Percentiles rank a stretch among this genome's conserved stretches.
These are phyloP conservation scores for Neofusicoccum ribis DNA, from an alignment of 2,329 filamentous ascomycete genomes.

Conservation along the genomic window DNA sequence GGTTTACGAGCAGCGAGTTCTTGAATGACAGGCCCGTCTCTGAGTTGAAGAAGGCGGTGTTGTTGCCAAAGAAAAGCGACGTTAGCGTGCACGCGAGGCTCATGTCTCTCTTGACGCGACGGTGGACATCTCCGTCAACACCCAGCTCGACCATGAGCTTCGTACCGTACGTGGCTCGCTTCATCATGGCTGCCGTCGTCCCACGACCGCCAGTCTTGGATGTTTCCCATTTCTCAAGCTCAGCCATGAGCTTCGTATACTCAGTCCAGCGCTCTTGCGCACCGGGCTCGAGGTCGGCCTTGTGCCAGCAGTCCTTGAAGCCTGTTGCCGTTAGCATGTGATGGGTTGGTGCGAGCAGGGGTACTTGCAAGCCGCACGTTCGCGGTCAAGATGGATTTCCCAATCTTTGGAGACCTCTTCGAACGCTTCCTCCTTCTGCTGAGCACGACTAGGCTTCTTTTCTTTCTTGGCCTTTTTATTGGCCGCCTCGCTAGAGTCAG, in stretches of 20 bases:
- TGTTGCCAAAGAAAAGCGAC: slow-evolving; percentile 40
- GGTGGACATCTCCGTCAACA: slow-evolving; percentile 32
- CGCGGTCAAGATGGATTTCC: slow-evolving; percentile 33
- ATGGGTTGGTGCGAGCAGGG: background rate
- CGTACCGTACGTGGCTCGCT: slow-evolving; percentile 12
- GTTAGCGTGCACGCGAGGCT: slow-evolving; percentile 37
- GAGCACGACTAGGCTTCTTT: background rate
- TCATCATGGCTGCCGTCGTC: background rate
- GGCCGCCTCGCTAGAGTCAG: background rate
- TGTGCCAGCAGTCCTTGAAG: slow-evolving; percentile 49
- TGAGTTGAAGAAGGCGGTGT: slow-evolving; percentile 39
- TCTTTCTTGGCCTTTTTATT: background rate
- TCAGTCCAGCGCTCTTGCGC: slow-evolving; percentile 41
- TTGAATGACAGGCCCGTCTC: slow-evolving; percentile 36
- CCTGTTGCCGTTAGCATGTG: slow-evolving; percentile 22
- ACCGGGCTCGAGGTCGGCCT: slow-evolving; percentile 45
- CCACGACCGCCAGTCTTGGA: background rate
- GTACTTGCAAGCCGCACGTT: slow-evolving; percentile 36
- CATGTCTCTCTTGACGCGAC: slow-evolving; percentile 32
- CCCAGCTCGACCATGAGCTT: slow-evolving; percentile 27
- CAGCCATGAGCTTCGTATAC: slow-evolving; percentile 10
- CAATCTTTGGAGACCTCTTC: slow-evolving; percentile 26
- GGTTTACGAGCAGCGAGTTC: slow-evolving; percentile 42
- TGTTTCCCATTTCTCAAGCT: background rate
- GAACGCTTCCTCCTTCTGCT: background rate